Conservation (phyloP, 805 yeast species). For the Sugiyamaella lignohabitans region DNA sequence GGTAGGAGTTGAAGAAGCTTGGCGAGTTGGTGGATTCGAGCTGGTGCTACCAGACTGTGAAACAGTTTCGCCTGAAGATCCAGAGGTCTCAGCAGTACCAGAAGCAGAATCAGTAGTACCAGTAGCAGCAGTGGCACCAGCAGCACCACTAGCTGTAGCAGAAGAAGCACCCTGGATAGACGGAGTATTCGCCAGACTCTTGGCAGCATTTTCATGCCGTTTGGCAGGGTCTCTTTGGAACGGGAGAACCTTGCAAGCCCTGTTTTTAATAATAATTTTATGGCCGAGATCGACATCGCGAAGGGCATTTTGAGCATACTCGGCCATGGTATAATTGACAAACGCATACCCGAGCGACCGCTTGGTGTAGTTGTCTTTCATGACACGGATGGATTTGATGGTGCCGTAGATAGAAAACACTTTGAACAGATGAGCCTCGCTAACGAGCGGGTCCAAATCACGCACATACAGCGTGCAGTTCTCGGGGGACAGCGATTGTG, state of each 20-base stretch:
- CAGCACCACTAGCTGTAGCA: too few relatives aligned
- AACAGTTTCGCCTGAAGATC: neutral
- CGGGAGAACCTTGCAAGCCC: slow-evolving; percentile 89
- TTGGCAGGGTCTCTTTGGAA: slow-evolving; percentile 62
- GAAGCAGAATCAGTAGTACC: too few relatives aligned
- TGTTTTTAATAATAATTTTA: slow-evolving; percentile 57
- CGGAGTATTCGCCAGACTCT: too few relatives aligned
- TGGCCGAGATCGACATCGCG: slow-evolving; percentile 70
- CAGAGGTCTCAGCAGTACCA: neutral
- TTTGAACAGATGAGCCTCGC: slow-evolving; percentile 60
- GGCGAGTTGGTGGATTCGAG: too few relatives aligned
- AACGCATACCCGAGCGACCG: slow-evolving; percentile 88
- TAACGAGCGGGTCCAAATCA: slow-evolving; percentile 65
- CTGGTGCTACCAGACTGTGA: neutral
- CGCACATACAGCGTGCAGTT: slow-evolving; percentile 58
- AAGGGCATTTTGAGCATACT: slow-evolving; percentile 77
- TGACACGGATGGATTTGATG: slow-evolving; percentile 81
- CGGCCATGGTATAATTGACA: slow-evolving; percentile 71
- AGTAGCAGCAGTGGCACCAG: neutral
- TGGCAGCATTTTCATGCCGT: neutral
- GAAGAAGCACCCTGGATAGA: too few relatives aligned
- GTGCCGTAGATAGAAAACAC: slow-evolving; percentile 69
- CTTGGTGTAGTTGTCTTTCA: slow-evolving; percentile 85
- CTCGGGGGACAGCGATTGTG: neutral
- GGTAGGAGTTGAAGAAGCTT: neutral